Conservation (phyloP, 371 early-diverging fungal genomes). For the Zychaea mexicana region DNA sequence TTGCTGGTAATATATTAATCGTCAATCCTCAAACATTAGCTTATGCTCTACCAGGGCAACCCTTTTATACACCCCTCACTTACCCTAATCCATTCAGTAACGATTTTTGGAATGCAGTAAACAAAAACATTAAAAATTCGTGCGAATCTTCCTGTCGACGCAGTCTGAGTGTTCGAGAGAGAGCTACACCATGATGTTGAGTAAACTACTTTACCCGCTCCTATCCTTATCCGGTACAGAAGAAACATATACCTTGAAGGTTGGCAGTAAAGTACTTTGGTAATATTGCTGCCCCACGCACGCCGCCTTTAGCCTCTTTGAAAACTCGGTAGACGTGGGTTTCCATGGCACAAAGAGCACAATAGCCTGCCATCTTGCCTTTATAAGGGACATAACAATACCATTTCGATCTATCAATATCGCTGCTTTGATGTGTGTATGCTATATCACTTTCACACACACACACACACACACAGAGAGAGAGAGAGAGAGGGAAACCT, state of each 20-base stretch:
- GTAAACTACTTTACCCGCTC: neutral
- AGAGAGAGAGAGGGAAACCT: too few species aligned
- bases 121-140: conserved; percentile 81
- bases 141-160: conserved; percentile 93
- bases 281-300: conserved; percentile 50
- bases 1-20: conserved; percentile 48
- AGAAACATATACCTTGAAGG: conserved; percentile 53
- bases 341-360: conserved; percentile 67
- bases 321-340: conserved; percentile 54
- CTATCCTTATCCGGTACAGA: neutral
- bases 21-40: neutral
- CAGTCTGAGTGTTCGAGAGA: conserved; percentile 77
- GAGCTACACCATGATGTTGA: conserved; percentile 28
- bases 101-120: conserved; percentile 55
- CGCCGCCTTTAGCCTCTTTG: conserved; percentile 37
- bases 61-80: conserved; percentile 5
- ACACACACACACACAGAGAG: too few species aligned
- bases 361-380: conserved; percentile 58
- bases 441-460: too few species aligned
- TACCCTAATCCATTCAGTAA: conserved; percentile 27
- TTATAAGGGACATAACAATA: neutral
- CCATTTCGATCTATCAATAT: neutral
- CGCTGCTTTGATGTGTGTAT: neutral
- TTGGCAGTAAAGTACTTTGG: conserved; percentile 74
- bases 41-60: conserved; percentile 5